Percentiles rank a stretch among this genome's conserved stretches.
phyloP scores from a whole-genome alignment of 805 yeast species.

The Scheffersomyces stipitis region DNA sequence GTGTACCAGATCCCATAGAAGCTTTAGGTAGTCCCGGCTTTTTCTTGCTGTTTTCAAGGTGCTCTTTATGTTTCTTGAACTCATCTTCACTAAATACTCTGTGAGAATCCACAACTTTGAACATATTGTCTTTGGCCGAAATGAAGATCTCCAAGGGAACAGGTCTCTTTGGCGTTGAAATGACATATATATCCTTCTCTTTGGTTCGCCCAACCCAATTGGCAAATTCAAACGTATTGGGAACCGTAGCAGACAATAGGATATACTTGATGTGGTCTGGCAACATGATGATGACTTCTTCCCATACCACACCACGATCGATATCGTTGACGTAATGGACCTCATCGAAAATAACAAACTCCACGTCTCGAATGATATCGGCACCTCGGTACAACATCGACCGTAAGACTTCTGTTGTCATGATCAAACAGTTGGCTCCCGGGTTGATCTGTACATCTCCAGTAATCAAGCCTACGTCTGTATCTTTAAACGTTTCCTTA shows the following conservation, averaged over 20 bases:
- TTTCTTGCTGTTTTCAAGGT: slow-evolving; percentile 41
- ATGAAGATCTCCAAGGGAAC: slow-evolving; percentile 86
- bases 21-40: slow-evolving; percentile 38
- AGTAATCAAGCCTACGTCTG: slow-evolving; percentile 90
- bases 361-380: slow-evolving; percentile 93
- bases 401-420: slow-evolving; percentile 96
- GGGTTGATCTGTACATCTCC: slow-evolving; percentile 98
- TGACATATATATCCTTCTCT: slow-evolving; percentile 92
- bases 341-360: slow-evolving; percentile 95
- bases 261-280: slow-evolving; percentile 96
- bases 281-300: slow-evolving; percentile 95
- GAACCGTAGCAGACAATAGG: slow-evolving; percentile 92
- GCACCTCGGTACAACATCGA: slow-evolving; percentile 97
- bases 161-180: slow-evolving; percentile 94
- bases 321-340: slow-evolving; percentile 97
- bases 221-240: slow-evolving; percentile 97
- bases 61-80: slow-evolving; percentile 59
- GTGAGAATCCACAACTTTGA: slow-evolving; percentile 71
- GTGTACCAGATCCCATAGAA: slow-evolving; percentile 38
- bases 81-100: slow-evolving; percentile 67
- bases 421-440: slow-evolving; percentile 91
- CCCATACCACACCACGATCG: slow-evolving; percentile 99
- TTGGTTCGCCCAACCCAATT: slow-evolving; percentile 98
- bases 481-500: slow-evolving; percentile 71
- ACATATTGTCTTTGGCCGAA: slow-evolving; percentile 76